Evolutionary conservation across 2,329 filamentous ascomycete genomes (phyloP).

Genomic region (Phaeoacremonium minimum): DNA sequence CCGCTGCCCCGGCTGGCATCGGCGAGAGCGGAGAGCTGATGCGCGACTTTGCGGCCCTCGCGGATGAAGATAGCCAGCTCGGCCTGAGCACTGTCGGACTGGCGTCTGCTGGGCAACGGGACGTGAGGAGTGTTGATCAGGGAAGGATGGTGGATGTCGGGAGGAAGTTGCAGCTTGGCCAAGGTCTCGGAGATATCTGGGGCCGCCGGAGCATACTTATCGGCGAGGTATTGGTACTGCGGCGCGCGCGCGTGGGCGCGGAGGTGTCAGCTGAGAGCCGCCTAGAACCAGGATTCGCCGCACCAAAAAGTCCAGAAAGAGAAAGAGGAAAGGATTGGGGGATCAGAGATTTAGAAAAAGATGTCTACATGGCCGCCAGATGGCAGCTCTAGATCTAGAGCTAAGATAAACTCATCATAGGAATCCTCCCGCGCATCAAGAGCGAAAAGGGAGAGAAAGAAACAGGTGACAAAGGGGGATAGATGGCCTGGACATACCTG

Average conservation of each 20-base stretch:
- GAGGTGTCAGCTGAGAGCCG: not conserved
- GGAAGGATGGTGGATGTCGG: conserved; percentile 41
- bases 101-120: conserved; percentile 47
- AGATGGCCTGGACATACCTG: conserved; percentile 43
- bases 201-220: conserved; percentile 63
- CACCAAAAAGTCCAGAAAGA: no score
- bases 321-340: not conserved
- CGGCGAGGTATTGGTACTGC: conserved; percentile 61
- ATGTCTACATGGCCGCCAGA: conserved; percentile 10
- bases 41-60: conserved; percentile 57
- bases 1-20: conserved; percentile 46
- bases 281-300: no score
- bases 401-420: conserved; percentile 35
- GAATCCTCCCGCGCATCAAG: no score
- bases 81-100: conserved; percentile 42
- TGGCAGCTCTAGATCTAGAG: conserved; percentile 18
- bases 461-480: conserved; percentile 1
- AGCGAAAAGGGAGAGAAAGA: not conserved
- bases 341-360: conserved; percentile 12
- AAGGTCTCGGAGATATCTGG: conserved; percentile 64
- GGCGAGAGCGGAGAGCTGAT: conserved; percentile 42
- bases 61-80: conserved; percentile 60
- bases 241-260: no score
- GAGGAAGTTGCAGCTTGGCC: conserved; percentile 61
- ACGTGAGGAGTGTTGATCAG: conserved; percentile 45